Base-by-base conservation (phyloP, 345 rosid species). In the Reutealis trisperma region DNA sequence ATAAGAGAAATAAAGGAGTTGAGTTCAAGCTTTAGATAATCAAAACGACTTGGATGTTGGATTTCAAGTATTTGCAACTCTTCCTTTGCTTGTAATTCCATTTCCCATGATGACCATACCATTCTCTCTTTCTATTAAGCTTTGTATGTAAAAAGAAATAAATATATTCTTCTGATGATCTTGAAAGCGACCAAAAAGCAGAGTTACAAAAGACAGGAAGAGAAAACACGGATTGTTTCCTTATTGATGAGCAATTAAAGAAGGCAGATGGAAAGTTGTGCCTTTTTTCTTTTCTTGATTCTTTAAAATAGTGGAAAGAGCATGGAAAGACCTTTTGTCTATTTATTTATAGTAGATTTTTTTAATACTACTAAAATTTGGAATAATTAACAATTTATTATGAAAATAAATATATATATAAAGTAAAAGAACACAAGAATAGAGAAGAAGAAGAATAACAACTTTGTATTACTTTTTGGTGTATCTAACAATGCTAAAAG, bases 11-110 rank as follows among this genome's bases (percentile, higher is more conserved):
- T 88, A 76, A 88, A 86, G 65, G 89, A 79, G 9, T 80, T 59
- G 44, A 88, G 86, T 67, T 88, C 88, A 14, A 75, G 76, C 76
- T 88, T 88, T 25, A 88, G 81, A 84, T 76, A 70, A 0, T 76
- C 78, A 45, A 82, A 86, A 51, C 87, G 87, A 66, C 77, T 62
- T 5, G 91, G 91, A 65, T 88, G 81, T 15, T 78, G 88, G 4
- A 65, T 51, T 37, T 86, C 86, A 10, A 88, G 87, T 27, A 72
- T 71, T 70, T 85, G 82, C 75, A 88, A 77, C 44, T 88, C 91
- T 0, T 88, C 86, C 60, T 82, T 77, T 49, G 88, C 91, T 0
- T 83, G 87, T 77, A 76, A 82, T 49, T 83, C 32, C 84, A 84
- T 81, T 83, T 86, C 82, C 84, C 79, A 62, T 58, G 82, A 63